Conservation (phyloP, 768 basidiomycete species). For the Tricholoma sp. region DNA sequence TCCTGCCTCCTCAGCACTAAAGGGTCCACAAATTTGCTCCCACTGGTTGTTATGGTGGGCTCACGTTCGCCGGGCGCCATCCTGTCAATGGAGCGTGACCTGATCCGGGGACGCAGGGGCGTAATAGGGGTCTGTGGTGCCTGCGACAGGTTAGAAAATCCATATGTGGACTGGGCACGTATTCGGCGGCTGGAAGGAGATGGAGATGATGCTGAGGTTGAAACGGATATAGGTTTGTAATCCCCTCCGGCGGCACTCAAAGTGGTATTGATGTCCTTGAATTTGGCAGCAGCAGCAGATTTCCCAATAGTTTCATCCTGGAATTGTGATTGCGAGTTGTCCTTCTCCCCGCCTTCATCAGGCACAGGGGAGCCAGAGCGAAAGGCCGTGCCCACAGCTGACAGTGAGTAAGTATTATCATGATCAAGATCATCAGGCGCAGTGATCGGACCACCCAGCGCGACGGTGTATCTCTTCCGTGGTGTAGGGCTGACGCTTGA, state of each 20-base stretch:
- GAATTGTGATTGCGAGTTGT: constrained; percentile 37
- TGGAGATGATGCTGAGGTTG: constrained; percentile 15
- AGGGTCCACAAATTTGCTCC: constrained; percentile 72
- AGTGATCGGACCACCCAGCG: constrained; percentile 70
- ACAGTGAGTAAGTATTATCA: constrained; percentile 18
- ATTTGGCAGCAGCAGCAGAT: constrained; percentile 34
- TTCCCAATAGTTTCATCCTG: constrained; percentile 63
- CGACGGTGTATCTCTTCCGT: constrained; percentile 82
- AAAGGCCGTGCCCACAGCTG: constrained; percentile 35
- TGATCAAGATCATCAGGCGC: constrained; percentile 24
- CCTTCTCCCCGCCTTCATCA: constrained; percentile 28
- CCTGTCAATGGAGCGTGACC: constrained; percentile 39
- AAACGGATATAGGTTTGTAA: constrained; percentile 19
- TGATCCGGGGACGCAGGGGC: constrained; percentile 31
- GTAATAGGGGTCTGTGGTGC: constrained; percentile 26
- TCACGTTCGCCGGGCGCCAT: constrained; percentile 2
- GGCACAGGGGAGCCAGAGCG: constrained; percentile 35
- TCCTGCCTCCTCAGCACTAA: constrained; percentile 64
- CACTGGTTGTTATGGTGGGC: constrained; percentile 14
- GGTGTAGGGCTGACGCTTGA: constrained; percentile 68
- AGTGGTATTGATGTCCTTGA: neutral
- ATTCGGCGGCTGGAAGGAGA: constrained; percentile 29
- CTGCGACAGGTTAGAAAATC: constrained; percentile 30
- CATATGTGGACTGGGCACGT: constrained; percentile 60
- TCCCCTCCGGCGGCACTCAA: constrained; percentile 13